These are phyloP conservation scores for Myxozyma melibiosi DNA, from an alignment of 805 yeast species.

Conservation along the genomic window DNA sequence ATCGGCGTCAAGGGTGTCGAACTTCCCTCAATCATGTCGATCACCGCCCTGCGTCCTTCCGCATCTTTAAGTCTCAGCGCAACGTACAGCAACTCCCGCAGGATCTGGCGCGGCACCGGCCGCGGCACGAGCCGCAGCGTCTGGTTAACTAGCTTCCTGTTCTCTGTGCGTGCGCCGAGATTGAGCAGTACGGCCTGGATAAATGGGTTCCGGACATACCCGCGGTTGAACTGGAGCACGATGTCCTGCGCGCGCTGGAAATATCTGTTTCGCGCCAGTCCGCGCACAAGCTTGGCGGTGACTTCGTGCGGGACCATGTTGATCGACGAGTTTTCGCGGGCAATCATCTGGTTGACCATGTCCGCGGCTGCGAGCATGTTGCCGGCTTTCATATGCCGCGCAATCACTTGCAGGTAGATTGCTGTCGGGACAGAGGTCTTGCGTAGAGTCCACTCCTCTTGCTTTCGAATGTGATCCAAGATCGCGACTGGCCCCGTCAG, in stretches of 20 bases:
- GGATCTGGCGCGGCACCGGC: conserved; percentile 13
- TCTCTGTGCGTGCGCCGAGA: conserved; percentile 22
- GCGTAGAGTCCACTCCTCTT: no score
- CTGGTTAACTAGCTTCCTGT: conserved; percentile 14
- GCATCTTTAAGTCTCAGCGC: not conserved
- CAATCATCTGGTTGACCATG: conserved; percentile 5
- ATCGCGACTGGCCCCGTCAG: not conserved
- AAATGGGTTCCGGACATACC: not conserved
- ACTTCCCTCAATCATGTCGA: not conserved
- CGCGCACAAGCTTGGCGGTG: conserved; percentile 13
- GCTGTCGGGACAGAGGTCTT: conserved; percentile 11
- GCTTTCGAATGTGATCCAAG: not conserved
- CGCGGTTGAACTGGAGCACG: conserved; percentile 8
- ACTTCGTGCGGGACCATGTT: conserved; percentile 14
- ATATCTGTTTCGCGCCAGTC: not conserved
- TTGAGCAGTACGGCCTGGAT: conserved; percentile 22
- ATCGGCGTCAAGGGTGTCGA: conserved; percentile 10
- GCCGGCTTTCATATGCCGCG: conserved; percentile 6
- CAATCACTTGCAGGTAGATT: conserved; percentile 5
- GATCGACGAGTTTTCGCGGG: conserved; percentile 9
- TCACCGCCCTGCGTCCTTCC: not conserved
- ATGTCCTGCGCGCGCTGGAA: conserved; percentile 12
- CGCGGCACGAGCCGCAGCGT: conserved; percentile 1
- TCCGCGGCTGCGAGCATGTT: conserved; percentile 14
- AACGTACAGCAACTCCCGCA: conserved; percentile 18